phyloP scores from a whole-genome alignment of 2,329 filamentous ascomycete species.

The Gaeumannomyces sp. region DNA sequence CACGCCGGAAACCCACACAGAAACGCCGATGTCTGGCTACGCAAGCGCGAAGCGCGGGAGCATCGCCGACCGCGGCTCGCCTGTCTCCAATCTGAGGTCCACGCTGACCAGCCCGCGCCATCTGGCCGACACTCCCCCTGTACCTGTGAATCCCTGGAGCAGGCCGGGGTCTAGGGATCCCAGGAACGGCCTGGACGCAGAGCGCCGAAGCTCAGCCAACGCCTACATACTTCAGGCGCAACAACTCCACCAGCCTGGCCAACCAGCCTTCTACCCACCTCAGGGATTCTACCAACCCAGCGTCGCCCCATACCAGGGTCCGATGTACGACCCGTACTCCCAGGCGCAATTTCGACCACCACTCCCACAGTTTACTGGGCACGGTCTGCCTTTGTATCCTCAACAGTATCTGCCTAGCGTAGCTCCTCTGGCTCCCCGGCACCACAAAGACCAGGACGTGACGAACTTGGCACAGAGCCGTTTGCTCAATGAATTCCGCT shows the following conservation, averaged over 20 bases:
- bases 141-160: slow-evolving; percentile 31
- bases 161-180: slow-evolving; percentile 28
- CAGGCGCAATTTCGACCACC: slow-evolving; percentile 26
- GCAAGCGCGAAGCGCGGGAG: slow-evolving; percentile 26
- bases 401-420: slow-evolving; percentile 20
- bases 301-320: slow-evolving; percentile 24
- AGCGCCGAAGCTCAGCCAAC: slow-evolving; percentile 4
- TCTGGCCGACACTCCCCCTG: slow-evolving; percentile 23
- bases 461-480: slow-evolving; percentile 60
- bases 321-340: slow-evolving; percentile 31
- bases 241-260: slow-evolving; percentile 1
- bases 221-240: slow-evolving; percentile 4
- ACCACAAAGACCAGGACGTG: slow-evolving; percentile 50
- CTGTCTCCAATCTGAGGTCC: slow-evolving; percentile 6
- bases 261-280: slow-evolving; percentile 6
- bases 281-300: slow-evolving; percentile 4
- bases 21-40: background rate
- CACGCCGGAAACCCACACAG: slow-evolving; percentile 1
- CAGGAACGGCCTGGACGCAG: slow-evolving; percentile 15
- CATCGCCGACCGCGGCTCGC: slow-evolving; percentile 31
- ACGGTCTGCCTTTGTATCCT: slow-evolving; percentile 18
- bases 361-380: slow-evolving; percentile 26
- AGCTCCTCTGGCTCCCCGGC: slow-evolving; percentile 25
- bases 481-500: slow-evolving; percentile 74
- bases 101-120: slow-evolving; percentile 15